Evolutionary conservation across 441 rosid species (phyloP), one percentile per base, ranked within the genome.

Genomic region (Geranium incanum): DNA sequence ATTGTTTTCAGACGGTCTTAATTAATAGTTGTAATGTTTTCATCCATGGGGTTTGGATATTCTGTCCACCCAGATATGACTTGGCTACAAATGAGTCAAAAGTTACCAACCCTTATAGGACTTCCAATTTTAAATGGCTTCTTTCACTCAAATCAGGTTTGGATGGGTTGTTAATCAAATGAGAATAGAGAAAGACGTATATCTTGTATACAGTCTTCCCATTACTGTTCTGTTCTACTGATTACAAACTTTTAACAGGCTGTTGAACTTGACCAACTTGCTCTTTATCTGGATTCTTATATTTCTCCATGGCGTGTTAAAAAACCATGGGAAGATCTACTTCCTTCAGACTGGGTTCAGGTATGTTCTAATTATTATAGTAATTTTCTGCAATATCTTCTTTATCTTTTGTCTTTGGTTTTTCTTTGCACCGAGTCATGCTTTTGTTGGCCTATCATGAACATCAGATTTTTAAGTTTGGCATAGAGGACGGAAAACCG

Each of bases 221-320:
- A 21, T 60, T 23, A 62, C 37, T 62, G 4, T 62, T 62, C 12
- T 60, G 65, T 13, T 8, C 8, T 9, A 60, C 66, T 62, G 66
- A 62, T 62, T n/a, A 70, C 76, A 16, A 48, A 75, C 28, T 75
- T 67, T 68, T 83, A 77, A 65, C 89, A 96, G 99, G 88, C 90
- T 2, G 97, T 91, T 69, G 93, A 90, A 82, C 97, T 96, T 78
- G 95, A 89, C 78, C 89, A 82, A 78, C 96, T 93, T 80, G 99
- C 99, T 66, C 63, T 96, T 69, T 96, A 96, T 83, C 86, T 96
- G 77, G 98, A 96, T 84, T 93, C 98, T 68, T 95, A 93, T 85
- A 86, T 91, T 74, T 71, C 86, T 59, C 92, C 98, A 6, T 96
- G 99, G 99, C 81, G 81, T 79, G 77, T 93, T 71, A 84, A 90